phyloP scores from a whole-genome alignment of 2,329 filamentous ascomycete species.

The Peltaster fructicola region DNA sequence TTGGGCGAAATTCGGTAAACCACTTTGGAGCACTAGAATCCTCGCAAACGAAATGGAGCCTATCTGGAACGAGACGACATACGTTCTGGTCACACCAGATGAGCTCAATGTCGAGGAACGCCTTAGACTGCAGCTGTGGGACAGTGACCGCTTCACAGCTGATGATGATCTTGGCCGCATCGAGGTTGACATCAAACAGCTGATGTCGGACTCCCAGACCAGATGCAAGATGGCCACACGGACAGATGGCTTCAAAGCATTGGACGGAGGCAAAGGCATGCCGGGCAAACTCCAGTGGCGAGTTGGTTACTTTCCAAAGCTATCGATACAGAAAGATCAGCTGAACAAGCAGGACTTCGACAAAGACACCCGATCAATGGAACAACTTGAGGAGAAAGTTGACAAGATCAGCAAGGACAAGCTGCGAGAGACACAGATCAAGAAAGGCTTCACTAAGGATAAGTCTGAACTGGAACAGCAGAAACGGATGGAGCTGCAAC shows the following conservation, averaged over 20 bases:
- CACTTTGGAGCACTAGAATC: constrained; percentile 47
- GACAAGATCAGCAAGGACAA: constrained; percentile 38
- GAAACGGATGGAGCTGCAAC: constrained; percentile 46
- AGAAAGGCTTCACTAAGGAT: constrained; percentile 28
- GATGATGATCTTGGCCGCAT: constrained; percentile 61
- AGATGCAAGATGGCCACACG: constrained; percentile 45
- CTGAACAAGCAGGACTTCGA: constrained; percentile 44
- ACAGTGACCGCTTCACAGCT: constrained; percentile 53
- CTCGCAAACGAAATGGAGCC: constrained; percentile 49
- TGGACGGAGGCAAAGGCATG: constrained; percentile 49
- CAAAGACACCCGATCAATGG: constrained; percentile 36
- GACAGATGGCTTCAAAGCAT: constrained; percentile 45
- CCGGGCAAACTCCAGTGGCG: constrained; percentile 52
- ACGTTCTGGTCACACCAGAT: constrained; percentile 50
- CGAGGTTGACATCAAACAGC: constrained; percentile 46
- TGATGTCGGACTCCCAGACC: constrained; percentile 43
- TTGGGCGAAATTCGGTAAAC: constrained; percentile 63
- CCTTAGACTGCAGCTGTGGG: constrained; percentile 55
- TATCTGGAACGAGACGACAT: constrained; percentile 52
- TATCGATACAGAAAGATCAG: constrained; percentile 43
- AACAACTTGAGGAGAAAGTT: constrained; percentile 42
- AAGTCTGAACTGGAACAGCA: constrained; percentile 47
- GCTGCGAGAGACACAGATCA: constrained; percentile 44
- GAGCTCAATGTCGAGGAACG: constrained; percentile 56
- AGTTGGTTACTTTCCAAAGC: constrained; percentile 55